Percentiles rank a stretch among this genome's conserved stretches.
These are phyloP conservation scores for Phialophora macrospora DNA, from an alignment of 2,329 filamentous ascomycete species.

Conservation along the genomic window DNA sequence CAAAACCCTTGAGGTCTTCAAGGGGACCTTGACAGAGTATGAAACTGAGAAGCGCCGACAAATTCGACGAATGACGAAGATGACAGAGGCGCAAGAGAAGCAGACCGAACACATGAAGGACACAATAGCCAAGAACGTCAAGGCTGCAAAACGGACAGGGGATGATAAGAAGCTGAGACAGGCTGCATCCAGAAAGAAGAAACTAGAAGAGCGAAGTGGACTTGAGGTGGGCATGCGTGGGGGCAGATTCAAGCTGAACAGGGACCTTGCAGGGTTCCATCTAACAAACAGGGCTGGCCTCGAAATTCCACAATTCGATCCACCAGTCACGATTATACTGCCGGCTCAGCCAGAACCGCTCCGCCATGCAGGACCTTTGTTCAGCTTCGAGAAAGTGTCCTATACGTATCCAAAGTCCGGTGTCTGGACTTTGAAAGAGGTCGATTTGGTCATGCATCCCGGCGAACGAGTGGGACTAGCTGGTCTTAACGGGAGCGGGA, in stretches of 20 bases:
- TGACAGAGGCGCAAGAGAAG: conserved; percentile 81
- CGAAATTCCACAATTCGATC: conserved; percentile 67
- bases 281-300: conserved; percentile 67
- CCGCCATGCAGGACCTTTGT: conserved; percentile 73
- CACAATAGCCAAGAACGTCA: conserved; percentile 74
- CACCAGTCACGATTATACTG: conserved; percentile 34
- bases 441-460: conserved; percentile 71
- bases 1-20: conserved; percentile 72
- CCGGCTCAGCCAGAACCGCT: conserved; percentile 57
- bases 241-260: conserved; percentile 77
- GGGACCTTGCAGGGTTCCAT: conserved; percentile 70
- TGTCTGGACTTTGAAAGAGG: conserved; percentile 61
- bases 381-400: conserved; percentile 71
- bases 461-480: conserved; percentile 76
- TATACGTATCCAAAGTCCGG: conserved; percentile 64
- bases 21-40: conserved; percentile 74
- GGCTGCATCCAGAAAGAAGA: conserved; percentile 82
- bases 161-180: conserved; percentile 87
- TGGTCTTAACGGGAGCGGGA: conserved; percentile 80
- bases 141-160: conserved; percentile 74
- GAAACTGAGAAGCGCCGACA: conserved; percentile 66
- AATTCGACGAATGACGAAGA: conserved; percentile 69
- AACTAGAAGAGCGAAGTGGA: conserved; percentile 80
- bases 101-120: conserved; percentile 81
- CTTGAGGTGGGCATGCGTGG: conserved; percentile 74